These are phyloP conservation scores for Mortierella polycephala DNA, from an alignment of 371 early-diverging fungal species.

Conservation along the genomic window DNA sequence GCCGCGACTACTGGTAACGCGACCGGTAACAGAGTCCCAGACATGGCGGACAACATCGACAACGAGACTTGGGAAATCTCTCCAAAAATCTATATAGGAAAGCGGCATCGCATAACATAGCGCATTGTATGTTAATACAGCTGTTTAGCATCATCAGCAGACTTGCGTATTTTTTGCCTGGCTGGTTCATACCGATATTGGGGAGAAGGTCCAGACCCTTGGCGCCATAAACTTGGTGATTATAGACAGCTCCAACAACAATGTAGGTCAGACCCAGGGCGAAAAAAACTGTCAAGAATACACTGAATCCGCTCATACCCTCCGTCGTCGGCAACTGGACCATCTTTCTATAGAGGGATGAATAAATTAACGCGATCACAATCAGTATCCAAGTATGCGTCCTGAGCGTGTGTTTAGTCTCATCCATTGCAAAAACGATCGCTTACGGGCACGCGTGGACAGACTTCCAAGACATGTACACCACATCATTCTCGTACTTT, in stretches of 20 bases:
- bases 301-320: slow-evolving; percentile 41
- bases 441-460: slow-evolving; percentile 45
- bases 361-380: too few relatives aligned
- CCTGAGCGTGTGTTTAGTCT: too few relatives aligned
- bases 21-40: slow-evolving; percentile 49
- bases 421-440: not conserved
- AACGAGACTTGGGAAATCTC: slow-evolving; percentile 50
- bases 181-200: slow-evolving; percentile 28
- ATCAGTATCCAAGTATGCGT: too few relatives aligned
- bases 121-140: not conserved
- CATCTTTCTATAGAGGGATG: slow-evolving; percentile 6
- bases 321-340: slow-evolving; percentile 15
- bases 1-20: slow-evolving; percentile 20
- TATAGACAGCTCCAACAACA: slow-evolving; percentile 36
- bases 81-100: slow-evolving; percentile 37
- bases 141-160: too few relatives aligned
- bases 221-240: slow-evolving; percentile 42
- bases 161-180: too few relatives aligned
- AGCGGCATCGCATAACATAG: not conserved
- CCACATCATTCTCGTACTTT: slow-evolving; percentile 25
- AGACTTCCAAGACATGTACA: slow-evolving; percentile 37
- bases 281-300: slow-evolving; percentile 34
- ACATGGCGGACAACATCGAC: slow-evolving; percentile 40
- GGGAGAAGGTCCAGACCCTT: slow-evolving; percentile 46
- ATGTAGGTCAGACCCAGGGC: slow-evolving; percentile 33